phyloP scores from a whole-genome alignment of 148 eudicot species.

The Salicornia ramosissima region DNA sequence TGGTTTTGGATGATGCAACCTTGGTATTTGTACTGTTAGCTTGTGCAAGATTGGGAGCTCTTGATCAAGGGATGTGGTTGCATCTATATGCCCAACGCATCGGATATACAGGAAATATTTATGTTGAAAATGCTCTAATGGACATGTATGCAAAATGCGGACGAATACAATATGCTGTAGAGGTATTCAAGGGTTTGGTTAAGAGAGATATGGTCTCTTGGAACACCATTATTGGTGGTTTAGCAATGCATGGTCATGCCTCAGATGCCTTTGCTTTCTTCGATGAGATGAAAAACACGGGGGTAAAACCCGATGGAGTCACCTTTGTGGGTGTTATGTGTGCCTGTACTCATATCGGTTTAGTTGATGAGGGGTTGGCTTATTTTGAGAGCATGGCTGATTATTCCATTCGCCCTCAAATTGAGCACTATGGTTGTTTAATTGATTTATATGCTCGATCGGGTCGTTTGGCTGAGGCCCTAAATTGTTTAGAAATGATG shows the following conservation, averaged over 20 bases:
- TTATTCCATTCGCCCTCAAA: constrained; percentile 48
- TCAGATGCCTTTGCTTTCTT: constrained; percentile 51
- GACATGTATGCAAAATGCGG: constrained; percentile 90
- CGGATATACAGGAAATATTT: constrained; percentile 50
- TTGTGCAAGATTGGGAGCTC: constrained; percentile 66
- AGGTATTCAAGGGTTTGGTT: constrained; percentile 44
- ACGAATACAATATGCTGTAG: constrained; percentile 39
- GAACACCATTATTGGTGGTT: constrained; percentile 67
- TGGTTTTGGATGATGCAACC: constrained; percentile 62
- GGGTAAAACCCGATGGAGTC: constrained; percentile 58
- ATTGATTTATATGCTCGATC: constrained; percentile 64
- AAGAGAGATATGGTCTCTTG: constrained; percentile 63
- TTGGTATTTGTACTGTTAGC: constrained; percentile 56
- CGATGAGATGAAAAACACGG: constrained; percentile 38
- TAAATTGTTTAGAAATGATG: constrained; percentile 53
- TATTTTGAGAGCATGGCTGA: constrained; percentile 51
- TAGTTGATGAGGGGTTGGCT: constrained; percentile 47
- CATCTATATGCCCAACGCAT: constrained; percentile 48
- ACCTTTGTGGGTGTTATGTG: constrained; percentile 61
- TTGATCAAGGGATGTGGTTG: constrained; percentile 65
- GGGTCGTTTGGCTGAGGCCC: constrained; percentile 55
- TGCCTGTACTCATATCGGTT: constrained; percentile 80
- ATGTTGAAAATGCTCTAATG: constrained; percentile 52
- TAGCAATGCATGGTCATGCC: constrained; percentile 70
- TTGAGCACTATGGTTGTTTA: constrained; percentile 79